Evolutionary conservation across 768 basidiomycete genomes (phyloP).

Genomic region (Trametopsis cervina): DNA sequence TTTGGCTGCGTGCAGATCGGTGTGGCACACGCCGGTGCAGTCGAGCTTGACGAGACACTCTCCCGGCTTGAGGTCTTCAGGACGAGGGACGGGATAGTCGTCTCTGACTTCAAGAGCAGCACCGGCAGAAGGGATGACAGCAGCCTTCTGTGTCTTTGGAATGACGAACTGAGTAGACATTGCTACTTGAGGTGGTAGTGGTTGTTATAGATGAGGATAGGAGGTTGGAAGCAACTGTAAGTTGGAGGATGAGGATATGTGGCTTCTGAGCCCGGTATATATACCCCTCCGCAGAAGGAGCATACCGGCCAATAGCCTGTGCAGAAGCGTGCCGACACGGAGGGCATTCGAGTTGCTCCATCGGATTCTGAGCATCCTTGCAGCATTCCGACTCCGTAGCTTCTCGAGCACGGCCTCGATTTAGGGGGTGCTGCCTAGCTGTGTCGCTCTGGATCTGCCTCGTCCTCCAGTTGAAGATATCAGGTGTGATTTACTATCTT

Average conservation of each 20-base stretch:
- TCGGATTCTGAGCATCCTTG: too few species aligned
- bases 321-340: background rate
- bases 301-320: background rate
- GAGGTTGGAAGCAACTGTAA: background rate
- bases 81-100: conserved; percentile 51
- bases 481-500: too few species aligned
- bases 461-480: too few species aligned
- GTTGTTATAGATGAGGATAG: background rate
- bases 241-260: too few species aligned
- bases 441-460: too few species aligned
- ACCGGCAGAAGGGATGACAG: conserved; percentile 27
- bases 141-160: conserved; percentile 37
- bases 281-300: background rate
- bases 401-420: too few species aligned
- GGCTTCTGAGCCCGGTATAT: too few species aligned
- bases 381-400: too few species aligned
- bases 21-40: conserved; percentile 83
- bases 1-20: conserved; percentile 68
- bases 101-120: conserved; percentile 26
- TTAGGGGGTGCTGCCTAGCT: too few species aligned
- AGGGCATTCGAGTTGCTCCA: background rate
- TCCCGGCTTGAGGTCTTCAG: conserved; percentile 51
- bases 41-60: conserved; percentile 73
- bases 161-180: conserved; percentile 25
- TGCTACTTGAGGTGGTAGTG: background rate